phyloP scores from a whole-genome alignment of 139 green algal species.

The Pycnococcus provasolii region DNA sequence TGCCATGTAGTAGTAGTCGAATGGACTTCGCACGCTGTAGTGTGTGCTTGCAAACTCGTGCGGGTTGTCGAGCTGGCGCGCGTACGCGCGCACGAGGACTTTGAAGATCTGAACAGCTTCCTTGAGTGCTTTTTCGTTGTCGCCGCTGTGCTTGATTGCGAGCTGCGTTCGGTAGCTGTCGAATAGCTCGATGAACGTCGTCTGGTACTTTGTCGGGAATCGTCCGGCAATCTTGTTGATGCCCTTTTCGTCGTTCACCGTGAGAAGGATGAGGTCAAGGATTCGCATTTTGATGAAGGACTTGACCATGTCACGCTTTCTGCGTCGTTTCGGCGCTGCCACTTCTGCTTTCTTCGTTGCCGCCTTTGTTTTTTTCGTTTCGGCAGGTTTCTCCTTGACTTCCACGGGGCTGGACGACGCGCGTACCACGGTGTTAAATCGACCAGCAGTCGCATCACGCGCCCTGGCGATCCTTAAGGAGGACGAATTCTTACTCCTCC shows the following conservation, averaged over 20 bases:
- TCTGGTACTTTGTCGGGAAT: conserved; percentile 9
- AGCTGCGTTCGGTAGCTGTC: conserved; percentile 11
- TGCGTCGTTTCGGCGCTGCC: too few relatives aligned
- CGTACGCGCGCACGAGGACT: conserved; percentile 26
- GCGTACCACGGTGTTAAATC: too few relatives aligned
- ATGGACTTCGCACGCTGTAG: conserved; percentile 49
- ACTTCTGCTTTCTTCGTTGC: too few relatives aligned
- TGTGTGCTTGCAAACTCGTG: conserved; percentile 88
- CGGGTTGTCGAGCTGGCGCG: conserved; percentile 38
- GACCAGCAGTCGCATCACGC: too few relatives aligned
- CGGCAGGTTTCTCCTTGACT: too few relatives aligned
- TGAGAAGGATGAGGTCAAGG: background rate
- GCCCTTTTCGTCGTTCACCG: background rate
- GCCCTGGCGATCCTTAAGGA: too few relatives aligned
- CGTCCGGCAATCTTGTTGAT: background rate
- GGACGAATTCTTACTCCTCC: too few relatives aligned
- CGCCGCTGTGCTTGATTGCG: background rate
- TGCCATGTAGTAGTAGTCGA: conserved; percentile 86
- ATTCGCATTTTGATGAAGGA: too few relatives aligned
- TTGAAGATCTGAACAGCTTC: conserved; percentile 16
- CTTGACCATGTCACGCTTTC: too few relatives aligned
- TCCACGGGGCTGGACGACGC: too few relatives aligned
- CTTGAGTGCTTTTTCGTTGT: background rate
- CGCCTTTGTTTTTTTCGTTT: too few relatives aligned
- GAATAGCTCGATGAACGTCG: conserved; percentile 10